Evolutionary conservation across 768 basidiomycete species (phyloP).

Genomic region (Sporobolomyces pararoseus): DNA sequence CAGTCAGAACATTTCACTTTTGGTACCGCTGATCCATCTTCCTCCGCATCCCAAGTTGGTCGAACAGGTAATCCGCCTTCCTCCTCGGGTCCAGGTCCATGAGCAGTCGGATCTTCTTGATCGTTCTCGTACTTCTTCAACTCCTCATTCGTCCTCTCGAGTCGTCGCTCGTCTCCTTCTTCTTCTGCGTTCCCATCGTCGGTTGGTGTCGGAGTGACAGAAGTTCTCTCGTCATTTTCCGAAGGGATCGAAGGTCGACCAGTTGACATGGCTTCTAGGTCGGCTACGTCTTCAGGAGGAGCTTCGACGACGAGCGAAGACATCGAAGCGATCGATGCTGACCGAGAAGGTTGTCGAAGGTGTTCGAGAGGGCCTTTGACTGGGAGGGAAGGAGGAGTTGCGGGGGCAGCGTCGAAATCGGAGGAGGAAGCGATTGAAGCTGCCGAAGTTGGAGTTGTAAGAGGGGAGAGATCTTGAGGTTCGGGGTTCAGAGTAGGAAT

Average conservation of each 20-base stretch:
- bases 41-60: neutral
- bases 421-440: neutral
- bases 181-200: neutral
- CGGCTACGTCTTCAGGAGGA: conserved; percentile 23
- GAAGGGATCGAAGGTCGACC: neutral
- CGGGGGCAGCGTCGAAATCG: neutral
- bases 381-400: neutral
- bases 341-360: conserved; percentile 5
- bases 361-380: conserved; percentile 10
- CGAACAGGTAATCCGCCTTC: conserved; percentile 8
- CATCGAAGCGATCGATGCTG: conserved; percentile 17
- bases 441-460: neutral
- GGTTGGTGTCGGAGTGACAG: neutral
- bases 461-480: conserved; percentile 1
- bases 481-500: conserved; percentile 3
- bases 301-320: conserved; percentile 34
- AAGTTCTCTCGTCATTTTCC: neutral
- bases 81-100: conserved; percentile 14
- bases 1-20: conserved; percentile 36
- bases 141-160: conserved; percentile 4
- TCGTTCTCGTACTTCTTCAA: conserved; percentile 20
- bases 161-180: conserved; percentile 11
- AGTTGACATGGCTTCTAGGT: neutral
- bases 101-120: conserved; percentile 18
- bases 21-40: neutral